Percentiles rank a stretch among this genome's conserved stretches.
Conservation (phyloP, 1,284 basidiomycete genomes). For the Ustilago cynodontis region DNA sequence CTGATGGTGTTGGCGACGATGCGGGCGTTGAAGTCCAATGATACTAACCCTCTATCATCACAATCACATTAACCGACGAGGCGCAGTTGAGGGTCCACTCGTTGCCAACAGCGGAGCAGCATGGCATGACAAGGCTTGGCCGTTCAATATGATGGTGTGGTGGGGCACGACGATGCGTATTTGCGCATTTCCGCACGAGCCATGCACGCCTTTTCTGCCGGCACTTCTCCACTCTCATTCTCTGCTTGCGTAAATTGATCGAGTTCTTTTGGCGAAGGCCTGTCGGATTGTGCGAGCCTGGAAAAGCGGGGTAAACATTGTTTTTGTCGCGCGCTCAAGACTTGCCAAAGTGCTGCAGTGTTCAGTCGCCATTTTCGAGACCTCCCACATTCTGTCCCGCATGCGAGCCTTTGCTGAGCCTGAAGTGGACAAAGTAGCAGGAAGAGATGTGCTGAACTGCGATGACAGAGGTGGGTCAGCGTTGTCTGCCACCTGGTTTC, state of each 20-base stretch:
- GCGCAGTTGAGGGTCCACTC: too few relatives aligned
- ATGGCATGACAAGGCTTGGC: too few relatives aligned
- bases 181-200: slow-evolving; percentile 25
- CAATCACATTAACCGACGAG: too few relatives aligned
- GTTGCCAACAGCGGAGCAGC: too few relatives aligned
- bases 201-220: neutral
- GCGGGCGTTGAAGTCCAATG: too few relatives aligned
- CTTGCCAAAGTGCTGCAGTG: neutral
- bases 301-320: slow-evolving; percentile 7
- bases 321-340: neutral
- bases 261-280: neutral
- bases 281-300: slow-evolving; percentile 16
- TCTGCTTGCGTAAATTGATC: slow-evolving; percentile 1
- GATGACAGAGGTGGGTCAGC: neutral
- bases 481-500: neutral
- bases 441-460: too few relatives aligned
- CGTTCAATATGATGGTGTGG: too few relatives aligned
- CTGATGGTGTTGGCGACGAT: too few relatives aligned
- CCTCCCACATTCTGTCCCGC: neutral
- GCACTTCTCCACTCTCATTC: neutral
- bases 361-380: neutral
- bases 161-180: slow-evolving; percentile 14
- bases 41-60: too few relatives aligned
- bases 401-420: too few relatives aligned
- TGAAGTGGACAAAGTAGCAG: too few relatives aligned